phyloP scores from a whole-genome alignment of 768 basidiomycete genomes.

The Calocybe cyanea region DNA sequence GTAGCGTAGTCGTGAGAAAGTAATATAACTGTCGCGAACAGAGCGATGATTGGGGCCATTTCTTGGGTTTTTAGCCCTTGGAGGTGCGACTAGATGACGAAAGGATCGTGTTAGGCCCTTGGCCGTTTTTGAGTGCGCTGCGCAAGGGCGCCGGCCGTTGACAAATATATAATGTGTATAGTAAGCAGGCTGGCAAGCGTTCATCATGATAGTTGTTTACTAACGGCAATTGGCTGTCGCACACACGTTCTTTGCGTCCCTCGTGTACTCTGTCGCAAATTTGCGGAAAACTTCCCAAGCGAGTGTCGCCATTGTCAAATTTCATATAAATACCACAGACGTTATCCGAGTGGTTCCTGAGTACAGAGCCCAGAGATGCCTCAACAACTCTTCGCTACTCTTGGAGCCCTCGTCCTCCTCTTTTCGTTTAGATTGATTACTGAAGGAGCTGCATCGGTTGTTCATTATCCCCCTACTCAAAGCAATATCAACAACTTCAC shows the following conservation, averaged over 20 bases:
- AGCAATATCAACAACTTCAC: slow-evolving; percentile 42
- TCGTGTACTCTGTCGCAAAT: background rate
- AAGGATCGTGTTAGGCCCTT: background rate
- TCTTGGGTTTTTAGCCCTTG: background rate
- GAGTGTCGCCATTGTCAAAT: too few relatives aligned
- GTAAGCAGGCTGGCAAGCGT: too few relatives aligned
- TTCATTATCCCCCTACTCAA: slow-evolving; percentile 36
- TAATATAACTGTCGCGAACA: background rate
- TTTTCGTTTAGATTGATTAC: slow-evolving; percentile 9
- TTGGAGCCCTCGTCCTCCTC: slow-evolving; percentile 9
- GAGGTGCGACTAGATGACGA: background rate
- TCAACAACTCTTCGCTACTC: background rate
- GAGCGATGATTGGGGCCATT: slow-evolving; percentile 1
- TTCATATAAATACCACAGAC: slow-evolving; percentile 5
- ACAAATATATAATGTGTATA: too few relatives aligned
- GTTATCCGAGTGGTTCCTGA: background rate
- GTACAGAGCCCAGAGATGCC: slow-evolving; percentile 1
- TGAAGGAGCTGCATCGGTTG: slow-evolving; percentile 18
- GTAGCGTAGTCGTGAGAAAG: background rate
- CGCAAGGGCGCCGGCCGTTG: too few relatives aligned
- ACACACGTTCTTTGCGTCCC: slow-evolving; percentile 6
- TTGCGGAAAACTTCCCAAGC: background rate
- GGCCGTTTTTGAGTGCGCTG: too few relatives aligned
- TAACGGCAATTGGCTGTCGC: background rate
- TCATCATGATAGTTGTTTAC: too few relatives aligned